Evolutionary conservation across 139 green algal species (phyloP).

Genomic region (Chlamydomonas sphaeroides): DNA sequence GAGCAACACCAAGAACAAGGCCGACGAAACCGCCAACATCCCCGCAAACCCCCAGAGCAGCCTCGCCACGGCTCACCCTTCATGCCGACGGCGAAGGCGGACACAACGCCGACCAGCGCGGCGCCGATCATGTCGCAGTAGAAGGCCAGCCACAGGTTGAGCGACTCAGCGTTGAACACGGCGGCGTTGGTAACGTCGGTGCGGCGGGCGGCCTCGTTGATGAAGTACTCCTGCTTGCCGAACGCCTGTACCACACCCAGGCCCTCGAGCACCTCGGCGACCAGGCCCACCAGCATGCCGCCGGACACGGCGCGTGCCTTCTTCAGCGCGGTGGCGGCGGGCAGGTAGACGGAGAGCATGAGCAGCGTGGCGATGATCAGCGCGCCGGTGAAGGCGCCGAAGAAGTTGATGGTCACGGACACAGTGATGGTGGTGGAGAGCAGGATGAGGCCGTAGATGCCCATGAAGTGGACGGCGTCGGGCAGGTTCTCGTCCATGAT

Average conservation of each 20-base stretch:
- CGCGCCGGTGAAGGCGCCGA: conserved; percentile 55
- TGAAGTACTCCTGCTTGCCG: conserved; percentile 45
- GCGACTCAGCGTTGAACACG: conserved; percentile 60
- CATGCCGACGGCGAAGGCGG: conserved; percentile 53
- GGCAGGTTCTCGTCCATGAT: conserved; percentile 66
- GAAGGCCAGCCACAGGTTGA: conserved; percentile 72
- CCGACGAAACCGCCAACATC: too few relatives aligned
- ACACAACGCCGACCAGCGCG: conserved; percentile 59
- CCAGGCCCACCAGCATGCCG: conserved; percentile 61
- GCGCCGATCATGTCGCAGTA: conserved; percentile 64
- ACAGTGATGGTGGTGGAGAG: conserved; percentile 70
- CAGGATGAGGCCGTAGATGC: conserved; percentile 72
- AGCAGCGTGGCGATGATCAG: conserved; percentile 56
- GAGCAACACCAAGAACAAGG: too few relatives aligned
- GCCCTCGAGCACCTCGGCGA: conserved; percentile 67
- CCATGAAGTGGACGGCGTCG: conserved; percentile 62
- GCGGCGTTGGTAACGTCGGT: conserved; percentile 56
- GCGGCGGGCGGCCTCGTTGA: conserved; percentile 45
- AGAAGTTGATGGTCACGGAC: conserved; percentile 60
- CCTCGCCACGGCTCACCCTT: not conserved
- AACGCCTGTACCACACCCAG: conserved; percentile 63
- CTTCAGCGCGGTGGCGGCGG: conserved; percentile 67
- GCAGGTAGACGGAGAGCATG: conserved; percentile 68
- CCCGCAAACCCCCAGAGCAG: too few relatives aligned
- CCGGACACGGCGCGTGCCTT: conserved; percentile 50